These are phyloP conservation scores for Sphagnum fallax DNA, from an alignment of 228 moss, liverwort and hornwort genomes.

Conservation along the genomic window DNA sequence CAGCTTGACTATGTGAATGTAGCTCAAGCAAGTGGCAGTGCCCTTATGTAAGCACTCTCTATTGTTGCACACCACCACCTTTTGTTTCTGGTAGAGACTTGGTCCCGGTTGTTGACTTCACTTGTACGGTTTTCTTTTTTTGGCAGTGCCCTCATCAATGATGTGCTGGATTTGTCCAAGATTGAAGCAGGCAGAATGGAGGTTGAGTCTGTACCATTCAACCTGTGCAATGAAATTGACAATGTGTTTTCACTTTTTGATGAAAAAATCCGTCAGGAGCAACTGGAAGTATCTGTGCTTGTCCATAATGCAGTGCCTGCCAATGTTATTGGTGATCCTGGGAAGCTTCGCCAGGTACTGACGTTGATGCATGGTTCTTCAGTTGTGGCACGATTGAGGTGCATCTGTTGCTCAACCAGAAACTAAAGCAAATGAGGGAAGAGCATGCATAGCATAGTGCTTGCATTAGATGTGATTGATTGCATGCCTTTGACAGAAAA, in stretches of 20 bases:
- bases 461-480: not conserved
- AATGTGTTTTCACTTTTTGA: slow-evolving; percentile 58
- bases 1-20: slow-evolving; percentile 56
- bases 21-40: slow-evolving; percentile 55
- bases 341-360: slow-evolving; percentile 45
- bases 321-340: slow-evolving; percentile 48
- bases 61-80: too few species aligned
- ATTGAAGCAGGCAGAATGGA: slow-evolving; percentile 94
- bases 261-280: slow-evolving; percentile 59
- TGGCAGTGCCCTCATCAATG: slow-evolving; percentile 76
- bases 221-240: slow-evolving; percentile 68
- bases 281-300: slow-evolving; percentile 59
- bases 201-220: slow-evolving; percentile 62
- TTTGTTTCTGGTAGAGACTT: too few species aligned
- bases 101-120: too few species aligned
- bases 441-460: not conserved
- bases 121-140: slow-evolving; percentile 1
- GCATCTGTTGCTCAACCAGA: not conserved
- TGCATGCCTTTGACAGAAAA: not conserved
- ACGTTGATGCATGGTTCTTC: not conserved
- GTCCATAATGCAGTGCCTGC: slow-evolving; percentile 43
- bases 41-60: slow-evolving; percentile 32
- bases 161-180: slow-evolving; percentile 85
- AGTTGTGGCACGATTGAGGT: not conserved
- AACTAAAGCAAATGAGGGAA: too few species aligned